Conservation (phyloP, 2,329 filamentous ascomycete genomes). For the Trichophaea hybrida region DNA sequence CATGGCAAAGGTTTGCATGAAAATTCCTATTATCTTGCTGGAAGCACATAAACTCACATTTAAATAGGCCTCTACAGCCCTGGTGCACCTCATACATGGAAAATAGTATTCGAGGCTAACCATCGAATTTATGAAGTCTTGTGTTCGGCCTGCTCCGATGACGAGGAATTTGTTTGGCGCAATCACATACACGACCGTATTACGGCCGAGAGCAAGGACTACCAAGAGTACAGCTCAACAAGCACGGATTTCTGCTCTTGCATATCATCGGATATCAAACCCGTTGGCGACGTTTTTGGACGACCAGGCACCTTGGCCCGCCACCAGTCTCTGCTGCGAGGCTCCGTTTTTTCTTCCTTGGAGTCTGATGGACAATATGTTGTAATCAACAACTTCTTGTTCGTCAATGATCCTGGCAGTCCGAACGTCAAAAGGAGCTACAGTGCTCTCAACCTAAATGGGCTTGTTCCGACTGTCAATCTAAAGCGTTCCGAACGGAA, state of each 20-base stretch:
- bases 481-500: constrained; percentile 20
- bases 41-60: neutral
- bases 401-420: neutral
- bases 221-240: constrained; percentile 35
- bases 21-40: neutral
- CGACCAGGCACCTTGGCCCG: constrained; percentile 47
- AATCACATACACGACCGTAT: constrained; percentile 45
- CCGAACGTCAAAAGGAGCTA: neutral
- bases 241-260: constrained; percentile 44
- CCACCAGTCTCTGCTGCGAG: constrained; percentile 27
- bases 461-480: constrained; percentile 11
- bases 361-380: constrained; percentile 17
- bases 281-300: constrained; percentile 60
- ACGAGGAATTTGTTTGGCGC: constrained; percentile 71
- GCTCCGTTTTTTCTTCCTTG: constrained; percentile 7
- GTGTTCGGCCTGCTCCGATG: constrained; percentile 67
- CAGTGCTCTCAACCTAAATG: neutral
- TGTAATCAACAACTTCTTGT: constrained; percentile 20
- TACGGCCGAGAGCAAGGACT: constrained; percentile 38
- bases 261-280: constrained; percentile 55
- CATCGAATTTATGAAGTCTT: constrained; percentile 71
- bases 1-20: constrained; percentile 18
- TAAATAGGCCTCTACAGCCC: constrained; percentile 69
- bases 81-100: constrained; percentile 80
- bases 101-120: constrained; percentile 66